Base-by-base conservation (phyloP, 345 rosid genomes). In the Ailanthus altissimus region DNA sequence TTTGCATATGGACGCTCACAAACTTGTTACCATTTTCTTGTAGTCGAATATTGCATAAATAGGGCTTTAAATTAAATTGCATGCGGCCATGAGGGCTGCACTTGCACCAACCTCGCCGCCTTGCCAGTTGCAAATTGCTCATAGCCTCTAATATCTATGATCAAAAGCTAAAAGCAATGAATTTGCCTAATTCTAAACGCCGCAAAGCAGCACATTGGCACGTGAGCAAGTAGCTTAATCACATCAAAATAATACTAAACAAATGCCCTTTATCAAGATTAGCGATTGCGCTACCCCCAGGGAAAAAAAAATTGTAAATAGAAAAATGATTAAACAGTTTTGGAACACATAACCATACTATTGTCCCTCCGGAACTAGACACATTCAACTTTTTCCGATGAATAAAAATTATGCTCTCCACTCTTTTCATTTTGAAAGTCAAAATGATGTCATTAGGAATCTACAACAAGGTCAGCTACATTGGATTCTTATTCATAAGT, bases 321-420 rank as follows among this genome's bases (percentile, higher is more conserved):
- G 63, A 67, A 56, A 54, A 50, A 67, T 1, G 38, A 32, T 32
- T 6, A 61, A 53, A 32, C 12, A 77, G 70, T 67, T 18, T 11
- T 74, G 43, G 82, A 80, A 78, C 82, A 82, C 36, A 67, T 25
- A 78, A 13, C 75, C 69, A 80, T n/a, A 75, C 36, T 15, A 51
- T 77, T 80, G 85, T 80, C 81, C 20, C 76, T 85, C 28, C 47
- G 70, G 84, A 85, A 85, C 85, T 80, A 70, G 85, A 80, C 88
- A 85, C 16, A 10, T 21, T 23, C 56, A 42, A 70, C 12, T 80
- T 60, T 73, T 82, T 76, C 82, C 79, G 58, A 64, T 82, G 79
- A 75, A 66, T 62, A 18, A 28, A 80, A 75, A 77, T 85, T 62
- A 80, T 82, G 79, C 14, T n/a, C 47, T 68, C 84, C 79, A 78